Conservation (phyloP, 208 protist genomes). For the Phytomonas francai region DNA sequence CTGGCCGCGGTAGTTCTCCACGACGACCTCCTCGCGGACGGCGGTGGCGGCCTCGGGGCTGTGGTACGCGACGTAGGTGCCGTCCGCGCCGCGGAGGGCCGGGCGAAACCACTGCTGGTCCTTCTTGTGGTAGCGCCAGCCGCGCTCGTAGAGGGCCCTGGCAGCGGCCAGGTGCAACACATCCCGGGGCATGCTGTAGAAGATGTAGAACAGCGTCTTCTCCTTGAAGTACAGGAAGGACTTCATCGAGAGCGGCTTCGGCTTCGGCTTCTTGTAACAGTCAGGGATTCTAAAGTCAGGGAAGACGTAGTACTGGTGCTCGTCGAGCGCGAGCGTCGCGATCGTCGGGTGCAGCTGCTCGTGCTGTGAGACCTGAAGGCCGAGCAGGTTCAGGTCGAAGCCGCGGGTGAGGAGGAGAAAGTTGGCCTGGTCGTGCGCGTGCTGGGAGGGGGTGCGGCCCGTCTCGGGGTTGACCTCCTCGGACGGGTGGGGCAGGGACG, state of each 20-base stretch:
- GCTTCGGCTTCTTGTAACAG: conserved; percentile 72
- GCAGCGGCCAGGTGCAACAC: conserved; percentile 93
- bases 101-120: conserved; percentile 77
- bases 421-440: conserved; percentile 40
- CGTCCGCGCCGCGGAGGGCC: too few relatives aligned
- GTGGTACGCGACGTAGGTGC: too few relatives aligned
- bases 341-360: conserved; percentile 65
- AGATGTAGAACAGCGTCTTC: conserved; percentile 98
- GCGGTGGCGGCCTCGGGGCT: too few relatives aligned
- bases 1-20: too few relatives aligned
- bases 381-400: conserved; percentile 64
- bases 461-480: conserved; percentile 26
- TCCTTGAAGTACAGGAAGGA: conserved; percentile 88
- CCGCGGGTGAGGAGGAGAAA: conserved; percentile 67
- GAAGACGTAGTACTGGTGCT: conserved; percentile 53
- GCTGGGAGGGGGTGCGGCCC: conserved; percentile 29
- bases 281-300: conserved; percentile 73
- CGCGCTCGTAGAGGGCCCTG: conserved; percentile 83
- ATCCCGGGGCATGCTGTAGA: conserved; percentile 97
- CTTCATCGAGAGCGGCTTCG: conserved; percentile 64
- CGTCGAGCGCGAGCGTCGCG: conserved; percentile 52
- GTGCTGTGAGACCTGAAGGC: conserved; percentile 54
- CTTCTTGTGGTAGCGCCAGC: conserved; percentile 87
- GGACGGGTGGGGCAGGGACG: conserved; percentile 16
- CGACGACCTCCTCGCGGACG: too few relatives aligned